Evolutionary conservation across 345 rosid genomes (phyloP), one percentile per base, ranked within the genome.

Genomic region (Nephelium lappaceum): DNA sequence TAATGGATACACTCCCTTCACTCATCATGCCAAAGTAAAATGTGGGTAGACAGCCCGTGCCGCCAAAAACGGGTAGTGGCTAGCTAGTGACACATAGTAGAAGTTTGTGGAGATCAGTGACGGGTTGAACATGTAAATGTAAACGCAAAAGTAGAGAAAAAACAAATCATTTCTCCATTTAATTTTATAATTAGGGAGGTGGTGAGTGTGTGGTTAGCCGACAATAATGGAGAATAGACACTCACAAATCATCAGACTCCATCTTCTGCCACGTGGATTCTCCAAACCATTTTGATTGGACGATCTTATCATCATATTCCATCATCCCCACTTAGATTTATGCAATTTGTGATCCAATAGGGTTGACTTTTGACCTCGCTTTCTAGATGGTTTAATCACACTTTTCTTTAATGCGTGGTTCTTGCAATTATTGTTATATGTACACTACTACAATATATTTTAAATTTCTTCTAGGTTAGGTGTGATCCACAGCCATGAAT

Each of bases 401-500:
- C 27, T 21, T 38, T 23, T 69, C 36, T 7, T 14, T 4, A 11
- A 51, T 51, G 9, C 5, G 57, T 51, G 57, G 57, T 15, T 41
- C 43, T 31, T 2, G 3, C 51, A 45, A 45, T 45, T 45, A 45
- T 45, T 45, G 6, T 45, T 5, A 45, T 31, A 45, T 3, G 51
- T 45, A 45, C 36, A 31, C 36, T 31, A 31, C 36, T 45, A 11
- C 12, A 9, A 68, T 68, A 21, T 19, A 4, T 39, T 6, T 7
- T 15, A 1, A 68, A 41, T 15, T 31, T 6, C 8, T 16, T 57
- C 8, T 31, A 10, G 12, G 31, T 65, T 75, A 25, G 21, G 78
- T 47, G 78, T 64, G 47, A 27, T 75, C 78, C 71, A 65, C 70
- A 24, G 23, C 41, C 11, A 1, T 23, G 10, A 10, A 38, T 72